These are phyloP conservation scores for Taphrina sp. DNA, from an alignment of 1,139 yeast genomes.

Conservation along the genomic window DNA sequence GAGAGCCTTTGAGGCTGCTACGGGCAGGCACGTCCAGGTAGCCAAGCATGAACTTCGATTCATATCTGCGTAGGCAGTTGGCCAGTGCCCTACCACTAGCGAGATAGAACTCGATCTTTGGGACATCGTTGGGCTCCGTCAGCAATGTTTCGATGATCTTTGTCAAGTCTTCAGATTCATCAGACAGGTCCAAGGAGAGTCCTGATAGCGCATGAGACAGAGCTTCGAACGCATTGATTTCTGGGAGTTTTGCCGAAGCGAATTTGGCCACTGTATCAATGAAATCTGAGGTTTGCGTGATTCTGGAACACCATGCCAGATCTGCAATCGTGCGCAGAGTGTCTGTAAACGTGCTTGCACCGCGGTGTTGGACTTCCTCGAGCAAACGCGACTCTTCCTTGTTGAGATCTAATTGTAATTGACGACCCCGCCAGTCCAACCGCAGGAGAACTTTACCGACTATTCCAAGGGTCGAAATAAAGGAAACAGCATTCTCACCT, in stretches of 20 bases:
- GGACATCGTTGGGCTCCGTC: background rate
- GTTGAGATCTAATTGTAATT: background rate
- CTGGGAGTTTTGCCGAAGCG: background rate
- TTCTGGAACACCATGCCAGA: background rate
- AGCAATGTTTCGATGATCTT: background rate
- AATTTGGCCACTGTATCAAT: background rate
- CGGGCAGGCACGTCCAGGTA: constrained; percentile 51
- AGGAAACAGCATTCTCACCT: background rate
- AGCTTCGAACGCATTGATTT: background rate
- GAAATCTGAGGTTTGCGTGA: background rate
- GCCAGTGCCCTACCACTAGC: constrained; percentile 83
- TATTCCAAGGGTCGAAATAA: background rate
- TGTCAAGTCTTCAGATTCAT: background rate
- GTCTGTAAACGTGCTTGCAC: background rate
- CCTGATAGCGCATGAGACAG: background rate
- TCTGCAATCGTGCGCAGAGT: background rate
- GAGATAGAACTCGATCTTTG: constrained; percentile 41
- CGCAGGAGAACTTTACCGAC: constrained; percentile 2
- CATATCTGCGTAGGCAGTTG: constrained; percentile 72
- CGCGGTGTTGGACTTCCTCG: background rate
- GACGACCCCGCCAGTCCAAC: background rate
- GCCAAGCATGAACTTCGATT: too few relatives aligned
- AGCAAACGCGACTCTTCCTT: background rate
- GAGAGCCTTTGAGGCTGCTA: background rate
- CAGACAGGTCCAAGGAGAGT: background rate